A percentile compares a stretch with the other conserved stretches of the same genome.
phyloP scores from a whole-genome alignment of 78 protist species.

The Trichosphaerium sp. region DNA sequence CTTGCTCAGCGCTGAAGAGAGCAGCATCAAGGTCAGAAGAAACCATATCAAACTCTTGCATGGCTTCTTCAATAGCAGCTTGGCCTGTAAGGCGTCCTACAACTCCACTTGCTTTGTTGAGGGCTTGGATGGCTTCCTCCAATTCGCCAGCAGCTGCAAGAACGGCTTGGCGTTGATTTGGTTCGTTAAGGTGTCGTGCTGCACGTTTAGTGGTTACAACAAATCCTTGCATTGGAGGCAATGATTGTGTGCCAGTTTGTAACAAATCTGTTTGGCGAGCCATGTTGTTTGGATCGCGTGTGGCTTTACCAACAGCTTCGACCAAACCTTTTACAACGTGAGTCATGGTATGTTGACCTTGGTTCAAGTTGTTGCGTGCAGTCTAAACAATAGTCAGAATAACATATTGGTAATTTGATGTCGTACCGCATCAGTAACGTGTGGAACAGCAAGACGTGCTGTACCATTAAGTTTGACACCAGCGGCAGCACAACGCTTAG shows the following conservation, averaged over 20 bases:
- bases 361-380: too few species aligned
- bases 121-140: constrained; percentile 24
- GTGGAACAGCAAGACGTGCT: too few species aligned
- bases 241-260: background rate
- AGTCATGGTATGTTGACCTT: too few species aligned
- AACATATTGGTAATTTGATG: too few species aligned
- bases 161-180: constrained; percentile 27
- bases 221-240: constrained; percentile 8
- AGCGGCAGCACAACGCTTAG: too few species aligned
- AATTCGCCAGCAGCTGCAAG: constrained; percentile 22
- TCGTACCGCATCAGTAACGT: too few species aligned
- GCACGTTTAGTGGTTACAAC: constrained; percentile 20
- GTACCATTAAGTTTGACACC: too few species aligned
- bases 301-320: too few species aligned
- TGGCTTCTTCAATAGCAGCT: constrained; percentile 43
- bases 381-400: too few species aligned
- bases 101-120: constrained; percentile 43
- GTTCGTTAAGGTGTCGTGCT: constrained; percentile 31
- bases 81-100: background rate
- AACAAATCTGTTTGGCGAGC: too few species aligned
- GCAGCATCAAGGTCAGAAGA: constrained; percentile 43
- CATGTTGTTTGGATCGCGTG: too few species aligned
- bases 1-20: constrained; percentile 39
- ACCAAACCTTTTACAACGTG: too few species aligned
- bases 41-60: constrained; percentile 41